phyloP scores from a whole-genome alignment of 306 rosid species.

The Vigna angularis region DNA sequence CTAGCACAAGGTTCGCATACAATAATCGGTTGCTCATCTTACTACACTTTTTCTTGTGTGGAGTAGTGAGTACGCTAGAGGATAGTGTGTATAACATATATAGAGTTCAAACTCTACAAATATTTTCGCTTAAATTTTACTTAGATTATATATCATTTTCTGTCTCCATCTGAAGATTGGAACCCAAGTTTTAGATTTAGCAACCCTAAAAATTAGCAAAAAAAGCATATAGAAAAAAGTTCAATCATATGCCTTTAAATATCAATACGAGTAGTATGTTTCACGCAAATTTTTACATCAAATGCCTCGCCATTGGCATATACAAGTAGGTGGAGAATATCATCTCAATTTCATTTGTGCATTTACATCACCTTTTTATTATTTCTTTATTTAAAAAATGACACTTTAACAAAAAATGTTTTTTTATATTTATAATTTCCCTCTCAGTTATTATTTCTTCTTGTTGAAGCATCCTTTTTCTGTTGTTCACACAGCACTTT shows the following conservation, averaged over 20 bases:
- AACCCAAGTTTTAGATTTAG: neutral
- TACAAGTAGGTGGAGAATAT: neutral
- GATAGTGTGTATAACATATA: slow-evolving; percentile 12
- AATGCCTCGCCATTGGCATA: neutral
- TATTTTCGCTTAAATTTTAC: slow-evolving; percentile 12
- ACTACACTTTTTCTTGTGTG: neutral
- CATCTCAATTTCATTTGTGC: neutral
- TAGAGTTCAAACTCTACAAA: neutral
- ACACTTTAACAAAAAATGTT: neutral
- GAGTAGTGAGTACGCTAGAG: slow-evolving; percentile 19
- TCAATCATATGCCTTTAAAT: slow-evolving; percentile 2
- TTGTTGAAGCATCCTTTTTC: slow-evolving; percentile 3
- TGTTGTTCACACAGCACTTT: slow-evolving; percentile 8
- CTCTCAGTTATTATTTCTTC: neutral
- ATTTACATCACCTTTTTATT: neutral
- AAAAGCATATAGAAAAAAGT: neutral
- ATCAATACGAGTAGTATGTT: neutral
- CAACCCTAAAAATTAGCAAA: neutral
- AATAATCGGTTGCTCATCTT: slow-evolving; percentile 34
- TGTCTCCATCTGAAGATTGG: neutral
- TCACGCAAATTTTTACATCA: neutral
- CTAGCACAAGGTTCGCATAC: slow-evolving; percentile 33
- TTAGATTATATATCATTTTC: slow-evolving; percentile 15
- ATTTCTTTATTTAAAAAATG: neutral
- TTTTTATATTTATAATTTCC: neutral